Percentiles rank a stretch among this genome's conserved stretches.
phyloP scores from a whole-genome alignment of 139 green algal genomes.

The Eudorina sp. region DNA sequence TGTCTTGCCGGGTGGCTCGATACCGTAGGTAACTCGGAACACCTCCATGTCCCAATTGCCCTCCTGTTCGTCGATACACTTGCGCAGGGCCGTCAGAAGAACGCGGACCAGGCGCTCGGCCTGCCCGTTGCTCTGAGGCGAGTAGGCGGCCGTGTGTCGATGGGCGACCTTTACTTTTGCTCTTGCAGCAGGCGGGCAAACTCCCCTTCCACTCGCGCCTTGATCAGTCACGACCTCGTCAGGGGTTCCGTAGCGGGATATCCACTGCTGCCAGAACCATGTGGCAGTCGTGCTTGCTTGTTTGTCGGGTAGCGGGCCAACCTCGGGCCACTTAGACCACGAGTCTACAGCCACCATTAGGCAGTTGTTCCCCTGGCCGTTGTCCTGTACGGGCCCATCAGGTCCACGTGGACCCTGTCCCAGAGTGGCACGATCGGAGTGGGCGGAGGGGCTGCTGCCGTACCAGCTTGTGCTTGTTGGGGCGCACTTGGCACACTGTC shows the following conservation, averaged over 20 bases:
- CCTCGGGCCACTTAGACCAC: conserved; percentile 26
- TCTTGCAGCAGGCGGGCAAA: not conserved
- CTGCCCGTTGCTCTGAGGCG: not conserved
- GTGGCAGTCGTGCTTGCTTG: not conserved
- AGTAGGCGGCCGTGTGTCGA: not conserved
- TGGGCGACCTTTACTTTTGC: not conserved
- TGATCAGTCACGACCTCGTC: conserved; percentile 3
- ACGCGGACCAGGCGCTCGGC: not conserved
- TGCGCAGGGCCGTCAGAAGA: not conserved
- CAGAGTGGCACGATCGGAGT: not conserved
- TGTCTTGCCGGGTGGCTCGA: not conserved
- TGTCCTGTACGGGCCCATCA: not conserved
- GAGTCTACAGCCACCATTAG: conserved; percentile 2
- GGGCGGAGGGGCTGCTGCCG: not conserved
- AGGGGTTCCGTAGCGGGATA: not conserved
- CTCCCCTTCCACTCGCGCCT: not conserved
- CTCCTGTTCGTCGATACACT: not conserved
- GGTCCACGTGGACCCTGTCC: not conserved
- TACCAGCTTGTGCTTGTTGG: not conserved
- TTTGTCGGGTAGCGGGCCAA: not conserved
- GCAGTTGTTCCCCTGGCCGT: not conserved
- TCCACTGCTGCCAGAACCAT: not conserved
- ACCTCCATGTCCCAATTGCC: not conserved
- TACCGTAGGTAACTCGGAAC: not conserved
- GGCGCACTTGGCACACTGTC: not conserved